Evolutionary conservation across 1,284 basidiomycete species (phyloP).

Genomic region (Puccinia brachypodii): DNA sequence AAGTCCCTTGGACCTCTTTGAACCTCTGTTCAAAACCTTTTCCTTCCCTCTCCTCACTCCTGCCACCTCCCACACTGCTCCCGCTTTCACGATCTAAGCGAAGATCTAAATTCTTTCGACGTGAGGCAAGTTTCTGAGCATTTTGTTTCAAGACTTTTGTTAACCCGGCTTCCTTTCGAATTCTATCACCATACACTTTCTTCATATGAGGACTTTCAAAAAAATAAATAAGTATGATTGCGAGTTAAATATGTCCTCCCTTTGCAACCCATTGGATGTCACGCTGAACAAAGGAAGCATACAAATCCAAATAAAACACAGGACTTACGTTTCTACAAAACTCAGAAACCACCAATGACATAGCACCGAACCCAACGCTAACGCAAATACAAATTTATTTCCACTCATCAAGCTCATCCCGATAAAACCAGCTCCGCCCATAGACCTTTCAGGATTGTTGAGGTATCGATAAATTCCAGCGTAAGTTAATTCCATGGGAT

Average conservation of each 20-base stretch:
- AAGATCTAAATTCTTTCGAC: constrained; percentile 69
- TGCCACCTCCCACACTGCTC: constrained; percentile 60
- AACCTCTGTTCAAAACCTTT: constrained; percentile 71
- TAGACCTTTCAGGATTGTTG: constrained; percentile 85
- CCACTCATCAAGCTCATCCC: constrained; percentile 87
- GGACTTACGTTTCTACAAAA: constrained; percentile 53
- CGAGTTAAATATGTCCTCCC: constrained; percentile 7
- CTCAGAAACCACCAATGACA: constrained; percentile 59
- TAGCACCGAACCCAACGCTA: constrained; percentile 81
- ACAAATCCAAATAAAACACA: constrained; percentile 61
- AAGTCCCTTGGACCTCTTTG: constrained; percentile 83
- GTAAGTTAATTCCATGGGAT: constrained; percentile 85
- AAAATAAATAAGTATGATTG: neutral
- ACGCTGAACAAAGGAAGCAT: neutral
- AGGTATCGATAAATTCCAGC: constrained; percentile 82
- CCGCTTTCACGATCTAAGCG: constrained; percentile 49
- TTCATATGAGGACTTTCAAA: constrained; percentile 85
- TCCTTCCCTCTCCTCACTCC: constrained; percentile 55
- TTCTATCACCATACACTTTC: constrained; percentile 85
- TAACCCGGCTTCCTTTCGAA: constrained; percentile 91
- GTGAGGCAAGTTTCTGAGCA: constrained; percentile 59
- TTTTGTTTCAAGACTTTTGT: constrained; percentile 82
- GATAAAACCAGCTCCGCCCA: constrained; percentile 93
- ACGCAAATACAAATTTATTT: constrained; percentile 75
- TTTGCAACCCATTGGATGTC: constrained; percentile 14